Evolutionary conservation across 1,284 basidiomycete species (phyloP).

Genomic region (Pyrrhoderma noxium): DNA sequence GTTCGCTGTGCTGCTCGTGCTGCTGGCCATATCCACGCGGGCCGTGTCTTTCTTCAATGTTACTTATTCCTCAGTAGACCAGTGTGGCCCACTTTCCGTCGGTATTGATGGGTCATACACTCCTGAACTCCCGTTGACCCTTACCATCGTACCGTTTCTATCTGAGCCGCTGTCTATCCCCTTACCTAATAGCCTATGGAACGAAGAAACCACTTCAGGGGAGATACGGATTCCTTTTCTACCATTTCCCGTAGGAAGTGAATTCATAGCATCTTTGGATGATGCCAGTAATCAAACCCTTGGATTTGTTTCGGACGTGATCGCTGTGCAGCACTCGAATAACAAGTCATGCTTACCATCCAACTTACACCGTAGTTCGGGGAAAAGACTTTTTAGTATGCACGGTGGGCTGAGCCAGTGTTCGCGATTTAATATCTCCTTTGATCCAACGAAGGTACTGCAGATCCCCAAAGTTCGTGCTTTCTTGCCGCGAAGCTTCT

Average conservation of each 20-base stretch:
- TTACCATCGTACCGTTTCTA: slow-evolving; percentile 50
- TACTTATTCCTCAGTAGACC: slow-evolving; percentile 41
- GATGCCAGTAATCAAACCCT: slow-evolving; percentile 34
- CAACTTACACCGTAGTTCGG: slow-evolving; percentile 10
- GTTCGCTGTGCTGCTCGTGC: slow-evolving; percentile 30
- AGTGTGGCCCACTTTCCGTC: slow-evolving; percentile 48
- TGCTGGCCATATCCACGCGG: slow-evolving; percentile 39
- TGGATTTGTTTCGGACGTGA: slow-evolving; percentile 42
- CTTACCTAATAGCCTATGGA: slow-evolving; percentile 33
- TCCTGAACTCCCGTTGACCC: slow-evolving; percentile 34
- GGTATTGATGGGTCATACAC: slow-evolving; percentile 30
- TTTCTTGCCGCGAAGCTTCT: slow-evolving; percentile 37
- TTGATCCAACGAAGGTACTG: slow-evolving; percentile 30
- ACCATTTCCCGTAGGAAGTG: slow-evolving; percentile 41
- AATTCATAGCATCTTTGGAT: slow-evolving; percentile 50
- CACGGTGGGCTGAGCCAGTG: slow-evolving; percentile 39
- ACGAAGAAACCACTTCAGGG: slow-evolving; percentile 32
- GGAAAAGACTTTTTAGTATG: slow-evolving; percentile 9
- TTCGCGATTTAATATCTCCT: slow-evolving; percentile 40
- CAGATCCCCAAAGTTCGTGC: slow-evolving; percentile 36
- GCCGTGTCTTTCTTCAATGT: slow-evolving; percentile 39
- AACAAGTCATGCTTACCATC: slow-evolving; percentile 38
- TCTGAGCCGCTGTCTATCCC: slow-evolving; percentile 41
- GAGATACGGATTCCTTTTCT: slow-evolving; percentile 43
- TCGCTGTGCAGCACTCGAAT: slow-evolving; percentile 35